Base-by-base conservation (phyloP, 169 alveolate genomes). In the Eimeria necatrix region DNA sequence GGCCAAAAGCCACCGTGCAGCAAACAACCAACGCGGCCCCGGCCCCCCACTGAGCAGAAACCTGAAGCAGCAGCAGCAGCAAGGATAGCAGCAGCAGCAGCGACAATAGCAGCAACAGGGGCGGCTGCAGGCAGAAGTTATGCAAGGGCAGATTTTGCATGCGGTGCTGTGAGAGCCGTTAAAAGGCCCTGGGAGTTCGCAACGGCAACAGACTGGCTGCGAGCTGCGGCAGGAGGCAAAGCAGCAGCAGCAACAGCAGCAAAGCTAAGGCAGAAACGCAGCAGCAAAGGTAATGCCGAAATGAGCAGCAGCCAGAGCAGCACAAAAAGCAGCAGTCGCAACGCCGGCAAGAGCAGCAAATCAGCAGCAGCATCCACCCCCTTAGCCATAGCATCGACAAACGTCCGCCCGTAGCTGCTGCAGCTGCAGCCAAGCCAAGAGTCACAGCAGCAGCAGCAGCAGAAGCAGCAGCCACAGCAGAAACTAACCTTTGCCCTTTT, bases 1-100 rank as follows among this genome's bases (percentile, higher is more conserved):
- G 99, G 8, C 99, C 99, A 96, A 99, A 99, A 2, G 99, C 99
- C 32, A 99, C 98, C n/a, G 99, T 99, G 16, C 99, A 99, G n/a
- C 99, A 99, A 70, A 99, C 97, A 7, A 99, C 98, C 41, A 98
- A 97, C 56, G 98, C 96, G 59, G 97, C 98, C 70, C 99, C 99
- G 59, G 96, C 94, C 97, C 98, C 98, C 99, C 99, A 99, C 94
- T 96, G 95, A 26, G 96, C 95, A 92, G 98, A 98, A 61, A 98
- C 86, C 85, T 94, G 95, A 18, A 81, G 81, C 56, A n/a, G 64
- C 84, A 73, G 56, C 49, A 73, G 84, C 56, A 22, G 53, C 49
- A 73, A 20, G 16, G 1, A 32, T 7, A 73, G 84, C 84, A 22
- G n/a, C 24, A 18, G 46, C 88, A 16, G 59, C 96, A 64, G 59